Evolutionary conservation across 2,329 filamentous ascomycete genomes (phyloP).

Genomic region (Ophiostoma ips): DNA sequence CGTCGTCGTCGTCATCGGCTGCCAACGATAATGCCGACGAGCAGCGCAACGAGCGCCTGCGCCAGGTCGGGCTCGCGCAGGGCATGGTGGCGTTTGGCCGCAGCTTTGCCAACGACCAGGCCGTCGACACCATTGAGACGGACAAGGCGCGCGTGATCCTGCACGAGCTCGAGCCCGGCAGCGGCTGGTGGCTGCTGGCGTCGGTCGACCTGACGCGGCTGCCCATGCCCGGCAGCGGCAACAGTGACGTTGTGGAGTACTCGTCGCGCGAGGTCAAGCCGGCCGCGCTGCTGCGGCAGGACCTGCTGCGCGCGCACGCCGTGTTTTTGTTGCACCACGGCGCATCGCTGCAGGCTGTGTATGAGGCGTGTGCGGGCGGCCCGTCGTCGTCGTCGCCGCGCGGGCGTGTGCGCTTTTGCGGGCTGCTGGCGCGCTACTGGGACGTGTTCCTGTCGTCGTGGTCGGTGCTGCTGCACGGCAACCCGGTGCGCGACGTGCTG

Average conservation of each 20-base stretch:
- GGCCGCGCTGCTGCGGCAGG: conserved; percentile 59
- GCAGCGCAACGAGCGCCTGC: conserved; percentile 70
- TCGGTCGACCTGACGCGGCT: conserved; percentile 15
- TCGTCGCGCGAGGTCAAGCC: conserved; percentile 85
- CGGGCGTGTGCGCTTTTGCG: conserved; percentile 59
- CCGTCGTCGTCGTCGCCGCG: too few species aligned
- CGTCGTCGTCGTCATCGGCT: neutral
- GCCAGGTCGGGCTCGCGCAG: conserved; percentile 91
- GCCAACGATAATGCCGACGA: conserved; percentile 29
- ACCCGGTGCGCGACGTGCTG: conserved; percentile 67
- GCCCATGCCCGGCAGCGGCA: conserved; percentile 22
- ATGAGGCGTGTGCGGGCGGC: conserved; percentile 47
- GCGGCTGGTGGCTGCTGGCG: conserved; percentile 92
- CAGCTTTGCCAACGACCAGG: conserved; percentile 64
- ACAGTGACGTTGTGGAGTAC: conserved; percentile 44
- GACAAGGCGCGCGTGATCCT: conserved; percentile 75
- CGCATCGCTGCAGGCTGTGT: conserved; percentile 52
- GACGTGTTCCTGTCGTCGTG: conserved; percentile 54
- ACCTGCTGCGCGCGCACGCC: conserved; percentile 69
- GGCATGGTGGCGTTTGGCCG: conserved; percentile 90
- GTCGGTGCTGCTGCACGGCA: conserved; percentile 84
- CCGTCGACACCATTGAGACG: conserved; percentile 79
- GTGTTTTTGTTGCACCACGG: conserved; percentile 83
- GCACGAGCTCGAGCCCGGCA: conserved; percentile 75
- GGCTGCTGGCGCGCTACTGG: conserved; percentile 70